These are phyloP conservation scores for Bryum argenteum DNA, from an alignment of 225 moss, liverwort and hornwort species.

Conservation along the genomic window DNA sequence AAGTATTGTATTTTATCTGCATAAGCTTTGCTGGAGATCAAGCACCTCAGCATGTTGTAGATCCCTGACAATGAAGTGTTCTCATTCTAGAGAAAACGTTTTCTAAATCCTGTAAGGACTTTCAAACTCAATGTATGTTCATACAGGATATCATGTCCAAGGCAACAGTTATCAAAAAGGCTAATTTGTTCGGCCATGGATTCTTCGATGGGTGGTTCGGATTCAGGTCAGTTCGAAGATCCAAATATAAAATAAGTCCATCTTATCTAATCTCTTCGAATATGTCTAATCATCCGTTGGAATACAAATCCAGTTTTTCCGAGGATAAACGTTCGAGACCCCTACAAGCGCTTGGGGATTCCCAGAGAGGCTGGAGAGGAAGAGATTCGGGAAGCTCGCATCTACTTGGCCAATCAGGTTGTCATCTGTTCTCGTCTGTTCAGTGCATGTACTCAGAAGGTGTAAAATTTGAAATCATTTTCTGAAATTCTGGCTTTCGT, in stretches of 20 bases:
- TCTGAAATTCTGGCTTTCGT: constrained; percentile 19
- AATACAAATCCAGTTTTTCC: constrained; percentile 65
- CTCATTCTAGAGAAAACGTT: neutral
- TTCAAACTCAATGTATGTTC: neutral
- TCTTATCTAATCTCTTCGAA: neutral
- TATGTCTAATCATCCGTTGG: constrained; percentile 16
- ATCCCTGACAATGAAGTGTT: neutral
- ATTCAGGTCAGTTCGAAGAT: constrained; percentile 37
- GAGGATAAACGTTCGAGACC: constrained; percentile 80
- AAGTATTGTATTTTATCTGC: neutral
- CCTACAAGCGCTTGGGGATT: constrained; percentile 84
- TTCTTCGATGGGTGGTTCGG: constrained; percentile 60
- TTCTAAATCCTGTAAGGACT: neutral
- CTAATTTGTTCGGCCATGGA: constrained; percentile 63
- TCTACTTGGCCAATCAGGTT: constrained; percentile 71
- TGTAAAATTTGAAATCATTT: neutral
- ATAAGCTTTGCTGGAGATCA: constrained; percentile 18
- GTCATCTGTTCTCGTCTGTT: neutral
- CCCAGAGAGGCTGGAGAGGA: constrained; percentile 85
- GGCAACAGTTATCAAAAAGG: constrained; percentile 28
- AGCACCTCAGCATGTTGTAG: constrained; percentile 1
- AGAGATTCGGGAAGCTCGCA: constrained; percentile 89
- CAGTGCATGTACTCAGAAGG: neutral
- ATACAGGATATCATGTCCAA: constrained; percentile 42
- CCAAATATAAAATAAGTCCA: neutral